Conservation (phyloP, 208 protist species). For the Entamoeba dispar region DNA sequence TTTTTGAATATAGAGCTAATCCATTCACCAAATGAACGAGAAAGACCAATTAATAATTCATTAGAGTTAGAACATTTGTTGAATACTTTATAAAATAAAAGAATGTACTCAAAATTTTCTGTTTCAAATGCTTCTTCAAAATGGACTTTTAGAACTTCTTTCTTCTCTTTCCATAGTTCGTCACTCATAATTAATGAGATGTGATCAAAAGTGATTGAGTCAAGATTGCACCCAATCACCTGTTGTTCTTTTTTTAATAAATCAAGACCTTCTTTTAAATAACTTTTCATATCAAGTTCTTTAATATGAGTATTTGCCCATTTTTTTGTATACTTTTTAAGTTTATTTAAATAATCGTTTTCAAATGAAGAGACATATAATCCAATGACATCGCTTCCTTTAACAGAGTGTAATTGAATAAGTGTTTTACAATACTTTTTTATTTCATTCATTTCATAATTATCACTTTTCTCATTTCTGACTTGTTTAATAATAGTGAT, state of each 20-base stretch:
- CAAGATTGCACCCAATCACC: not conserved
- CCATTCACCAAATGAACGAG: not conserved
- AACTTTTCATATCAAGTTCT: not conserved
- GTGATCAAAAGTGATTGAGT: not conserved
- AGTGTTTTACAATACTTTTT: not conserved
- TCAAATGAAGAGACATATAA: not conserved
- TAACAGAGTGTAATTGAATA: not conserved
- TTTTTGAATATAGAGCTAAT: not conserved
- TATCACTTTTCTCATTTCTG: not conserved
- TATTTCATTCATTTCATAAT: not conserved
- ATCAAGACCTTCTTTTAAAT: not conserved
- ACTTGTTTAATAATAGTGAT: not conserved
- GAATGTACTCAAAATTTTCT: not conserved
- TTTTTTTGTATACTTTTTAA: not conserved
- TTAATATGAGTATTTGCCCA: not conserved
- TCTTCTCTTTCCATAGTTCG: not conserved
- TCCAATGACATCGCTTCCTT: not conserved
- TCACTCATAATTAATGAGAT: not conserved
- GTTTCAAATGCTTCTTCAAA: not conserved
- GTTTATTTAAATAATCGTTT: not conserved
- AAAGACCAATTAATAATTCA: not conserved
- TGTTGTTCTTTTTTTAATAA: not conserved
- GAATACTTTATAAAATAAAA: not conserved
- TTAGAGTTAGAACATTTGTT: not conserved
- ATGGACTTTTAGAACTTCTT: not conserved